Conservation (phyloP, 1,284 basidiomycete species). For the Cutaneotrichosporon cutaneum region DNA sequence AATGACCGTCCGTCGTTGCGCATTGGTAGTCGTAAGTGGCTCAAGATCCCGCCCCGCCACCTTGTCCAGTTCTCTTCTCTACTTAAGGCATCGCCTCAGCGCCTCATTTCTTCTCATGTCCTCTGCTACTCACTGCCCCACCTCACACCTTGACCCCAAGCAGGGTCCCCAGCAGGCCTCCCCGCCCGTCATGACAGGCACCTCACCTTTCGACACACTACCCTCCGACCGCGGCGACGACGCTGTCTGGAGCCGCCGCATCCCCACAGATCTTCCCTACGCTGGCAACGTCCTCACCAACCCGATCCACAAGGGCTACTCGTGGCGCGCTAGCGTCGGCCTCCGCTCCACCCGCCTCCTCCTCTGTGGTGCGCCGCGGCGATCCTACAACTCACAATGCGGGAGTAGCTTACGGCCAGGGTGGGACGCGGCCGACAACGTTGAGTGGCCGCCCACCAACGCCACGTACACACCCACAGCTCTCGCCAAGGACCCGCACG, state of each 20-base stretch:
- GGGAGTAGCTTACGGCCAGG: neutral
- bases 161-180: too few relatives aligned
- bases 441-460: constrained; percentile 1
- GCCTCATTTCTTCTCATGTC: too few relatives aligned
- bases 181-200: neutral
- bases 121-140: too few relatives aligned
- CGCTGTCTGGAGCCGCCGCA: neutral
- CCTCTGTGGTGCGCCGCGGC: neutral
- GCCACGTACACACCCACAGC: neutral
- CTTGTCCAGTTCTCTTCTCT: too few relatives aligned
- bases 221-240: neutral
- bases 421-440: neutral
- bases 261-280: neutral
- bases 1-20: too few relatives aligned
- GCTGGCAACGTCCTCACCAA: neutral
- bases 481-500: neutral
- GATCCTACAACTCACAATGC: neutral
- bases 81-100: too few relatives aligned
- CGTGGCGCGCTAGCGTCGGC: constrained; percentile 3
- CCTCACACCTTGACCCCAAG: too few relatives aligned
- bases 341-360: constrained; percentile 1
- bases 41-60: too few relatives aligned
- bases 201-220: neutral
- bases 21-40: too few relatives aligned
- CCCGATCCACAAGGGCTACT: constrained; percentile 4